Conservation (phyloP, 2,329 filamentous ascomycete species). For the Penicillium sp. region DNA sequence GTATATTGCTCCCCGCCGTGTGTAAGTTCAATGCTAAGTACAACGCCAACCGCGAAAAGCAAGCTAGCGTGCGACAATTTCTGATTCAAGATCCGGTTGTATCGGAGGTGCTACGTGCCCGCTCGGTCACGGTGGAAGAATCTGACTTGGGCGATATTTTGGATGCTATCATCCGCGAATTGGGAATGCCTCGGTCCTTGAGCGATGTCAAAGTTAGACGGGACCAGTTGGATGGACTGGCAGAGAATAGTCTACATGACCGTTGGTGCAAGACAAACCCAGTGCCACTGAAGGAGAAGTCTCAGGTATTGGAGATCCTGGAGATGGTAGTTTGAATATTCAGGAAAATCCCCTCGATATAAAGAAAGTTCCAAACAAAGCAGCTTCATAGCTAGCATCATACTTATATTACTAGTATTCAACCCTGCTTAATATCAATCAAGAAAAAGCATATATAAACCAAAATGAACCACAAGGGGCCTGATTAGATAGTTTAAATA, state of each 20-base stretch:
- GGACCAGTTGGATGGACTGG: constrained; percentile 51
- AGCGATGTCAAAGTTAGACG: constrained; percentile 52
- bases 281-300: constrained; percentile 21
- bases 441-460: neutral
- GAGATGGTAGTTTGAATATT: constrained; percentile 22
- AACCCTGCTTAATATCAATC: neutral
- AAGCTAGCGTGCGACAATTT: constrained; percentile 42
- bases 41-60: constrained; percentile 46
- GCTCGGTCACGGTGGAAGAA: constrained; percentile 25
- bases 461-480: neutral
- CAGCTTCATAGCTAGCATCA: neutral
- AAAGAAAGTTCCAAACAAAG: neutral
- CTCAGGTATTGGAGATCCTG: constrained; percentile 25
- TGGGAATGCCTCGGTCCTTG: constrained; percentile 57
- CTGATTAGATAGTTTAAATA: neutral
- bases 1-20: constrained; percentile 56
- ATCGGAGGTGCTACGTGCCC: constrained; percentile 35
- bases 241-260: constrained; percentile 32
- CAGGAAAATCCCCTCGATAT: neutral
- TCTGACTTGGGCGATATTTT: constrained; percentile 54
- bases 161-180: constrained; percentile 51
- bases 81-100: constrained; percentile 44
- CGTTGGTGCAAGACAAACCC: constrained; percentile 24
- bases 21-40: constrained; percentile 55
- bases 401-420: neutral